phyloP scores from a whole-genome alignment of 2,329 filamentous ascomycete species.

The Neobulgaria alba region DNA sequence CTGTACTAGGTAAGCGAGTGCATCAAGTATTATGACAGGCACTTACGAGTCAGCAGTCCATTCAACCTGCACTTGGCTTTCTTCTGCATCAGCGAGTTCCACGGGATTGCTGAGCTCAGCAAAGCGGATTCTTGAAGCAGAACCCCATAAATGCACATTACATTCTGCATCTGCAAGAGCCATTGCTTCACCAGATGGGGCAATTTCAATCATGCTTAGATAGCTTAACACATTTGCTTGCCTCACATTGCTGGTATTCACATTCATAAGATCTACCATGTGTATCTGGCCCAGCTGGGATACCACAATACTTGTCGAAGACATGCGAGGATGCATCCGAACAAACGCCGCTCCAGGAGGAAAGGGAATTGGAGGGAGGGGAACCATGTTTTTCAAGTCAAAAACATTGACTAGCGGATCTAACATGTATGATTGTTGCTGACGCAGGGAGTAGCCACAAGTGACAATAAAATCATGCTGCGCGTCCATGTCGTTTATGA shows the following conservation, averaged over 20 bases:
- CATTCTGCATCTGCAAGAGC: slow-evolving; percentile 58
- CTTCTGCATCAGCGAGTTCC: slow-evolving; percentile 53
- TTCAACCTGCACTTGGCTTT: slow-evolving; percentile 42
- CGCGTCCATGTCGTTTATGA: slow-evolving; percentile 94
- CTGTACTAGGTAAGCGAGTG: slow-evolving; percentile 32
- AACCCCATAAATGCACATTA: slow-evolving; percentile 62
- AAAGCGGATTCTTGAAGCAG: slow-evolving; percentile 60
- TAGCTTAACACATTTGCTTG: slow-evolving; percentile 55
- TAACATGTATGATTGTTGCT: slow-evolving; percentile 70
- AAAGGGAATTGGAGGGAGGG: slow-evolving; percentile 84
- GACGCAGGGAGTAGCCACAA: slow-evolving; percentile 83
- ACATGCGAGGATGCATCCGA: slow-evolving; percentile 91
- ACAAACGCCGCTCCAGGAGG: slow-evolving; percentile 90
- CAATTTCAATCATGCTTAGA: slow-evolving; percentile 57
- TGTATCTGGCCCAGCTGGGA: slow-evolving; percentile 92
- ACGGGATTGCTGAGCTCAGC: slow-evolving; percentile 60
- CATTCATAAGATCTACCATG: slow-evolving; percentile 82
- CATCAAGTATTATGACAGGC: not conserved
- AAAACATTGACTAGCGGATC: slow-evolving; percentile 94
- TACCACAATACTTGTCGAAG: slow-evolving; percentile 88
- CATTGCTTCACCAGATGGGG: slow-evolving; percentile 62
- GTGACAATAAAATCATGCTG: slow-evolving; percentile 93
- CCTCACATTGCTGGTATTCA: slow-evolving; percentile 58
- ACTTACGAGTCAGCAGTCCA: slow-evolving; percentile 61
- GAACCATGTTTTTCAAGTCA: slow-evolving; percentile 82